Evolutionary conservation across 345 rosid species (phyloP), one percentile per base, ranked within the genome.

Genomic region (Cardamine resedifolia): DNA sequence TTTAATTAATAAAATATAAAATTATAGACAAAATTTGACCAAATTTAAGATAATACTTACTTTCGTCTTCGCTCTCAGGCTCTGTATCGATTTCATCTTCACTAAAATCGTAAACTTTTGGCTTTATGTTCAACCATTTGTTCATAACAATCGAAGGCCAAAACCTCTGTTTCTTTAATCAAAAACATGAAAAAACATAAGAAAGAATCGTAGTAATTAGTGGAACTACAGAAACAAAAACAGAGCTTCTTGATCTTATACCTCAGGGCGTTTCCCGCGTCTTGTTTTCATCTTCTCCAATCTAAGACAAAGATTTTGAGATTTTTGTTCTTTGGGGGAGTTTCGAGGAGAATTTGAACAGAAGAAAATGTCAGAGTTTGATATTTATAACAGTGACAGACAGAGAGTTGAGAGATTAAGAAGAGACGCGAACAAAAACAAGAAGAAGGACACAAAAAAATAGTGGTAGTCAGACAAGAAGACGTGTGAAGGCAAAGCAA

Each of bases 71-170:
- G 65, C 98, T 92, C 76, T 96, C 99, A 1, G 81, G 84, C 59
- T 91, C 96, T 1, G 99, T 90, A 63, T 90, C 96, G 8, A 74
- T 80, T 82, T 96, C 99, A 47, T 96, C 99, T 76, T 90, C 99
- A 28, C 99, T 96, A 78, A 96, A 96, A 70, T 96, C 99, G 58
- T 77, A 68, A 18, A 72, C 83, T 83, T 84, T 83, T 0, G 98
- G 99, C 80, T 85, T 85, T 73, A 90, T 90, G 72, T 96, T 96
- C 20, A 96, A 41, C 99, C 99, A 96, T 77, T 92, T 96, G 84
- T 92, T 96, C 97, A 96, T 86, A 67, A 96, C 90, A 81, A 87
- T 75, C 43, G 98, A 95, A 49, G 97, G 97, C 97, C 97, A 90
- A 73, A 91, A 96, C 21, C 81, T 84, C 96, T 96, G 83, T 77